Conservation (phyloP, 169 alveolate species). For the Eimeria zaria region DNA sequence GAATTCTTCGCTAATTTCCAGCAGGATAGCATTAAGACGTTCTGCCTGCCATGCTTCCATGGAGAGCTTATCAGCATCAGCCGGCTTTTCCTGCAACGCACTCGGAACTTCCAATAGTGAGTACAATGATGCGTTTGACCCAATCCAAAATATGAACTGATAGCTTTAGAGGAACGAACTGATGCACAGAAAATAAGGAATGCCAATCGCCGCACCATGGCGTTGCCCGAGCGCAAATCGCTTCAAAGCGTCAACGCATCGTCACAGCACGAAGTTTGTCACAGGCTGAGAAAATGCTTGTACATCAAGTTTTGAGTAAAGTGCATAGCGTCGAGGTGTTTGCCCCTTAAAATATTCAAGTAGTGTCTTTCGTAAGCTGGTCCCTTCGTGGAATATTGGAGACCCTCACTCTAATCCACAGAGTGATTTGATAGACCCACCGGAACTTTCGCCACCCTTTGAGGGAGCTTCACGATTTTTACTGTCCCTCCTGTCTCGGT, state of each 20-base stretch:
- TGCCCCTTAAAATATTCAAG: neutral
- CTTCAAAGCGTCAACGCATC: neutral
- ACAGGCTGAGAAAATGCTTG: too few relatives aligned
- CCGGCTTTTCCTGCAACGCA: slow-evolving; percentile 59
- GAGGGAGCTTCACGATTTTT: slow-evolving; percentile 62
- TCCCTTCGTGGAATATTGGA: neutral
- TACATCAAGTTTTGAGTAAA: neutral
- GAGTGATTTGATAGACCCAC: neutral
- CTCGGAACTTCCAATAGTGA: neutral
- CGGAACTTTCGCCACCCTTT: slow-evolving; percentile 40
- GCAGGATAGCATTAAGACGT: slow-evolving; percentile 49
- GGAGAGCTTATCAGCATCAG: slow-evolving; percentile 61
- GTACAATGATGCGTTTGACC: neutral
- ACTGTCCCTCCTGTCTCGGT: slow-evolving; percentile 76
- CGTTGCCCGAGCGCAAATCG: neutral
- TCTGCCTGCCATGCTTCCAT: slow-evolving; percentile 74
- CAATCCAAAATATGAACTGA: neutral
- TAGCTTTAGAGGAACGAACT: neutral
- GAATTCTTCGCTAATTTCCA: slow-evolving; percentile 63
- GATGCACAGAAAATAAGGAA: neutral
- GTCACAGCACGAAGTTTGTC: neutral
- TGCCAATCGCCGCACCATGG: neutral
- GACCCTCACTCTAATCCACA: neutral
- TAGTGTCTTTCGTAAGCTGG: neutral
- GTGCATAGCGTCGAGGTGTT: neutral